phyloP scores from a whole-genome alignment of 2,329 filamentous ascomycete species.

The Gyromitra esculenta region DNA sequence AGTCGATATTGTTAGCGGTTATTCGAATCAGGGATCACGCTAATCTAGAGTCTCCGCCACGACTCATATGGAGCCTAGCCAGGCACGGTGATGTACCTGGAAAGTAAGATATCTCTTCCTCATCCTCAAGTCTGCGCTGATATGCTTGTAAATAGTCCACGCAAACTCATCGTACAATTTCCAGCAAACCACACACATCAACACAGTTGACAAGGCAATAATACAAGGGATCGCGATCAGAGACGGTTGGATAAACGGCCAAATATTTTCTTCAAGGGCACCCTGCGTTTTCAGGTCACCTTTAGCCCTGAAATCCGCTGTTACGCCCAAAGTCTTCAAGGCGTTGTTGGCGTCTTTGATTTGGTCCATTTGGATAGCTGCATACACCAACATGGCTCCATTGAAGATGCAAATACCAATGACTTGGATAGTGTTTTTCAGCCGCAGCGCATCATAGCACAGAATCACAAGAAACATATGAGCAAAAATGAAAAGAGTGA shows the following conservation, averaged over 20 bases:
- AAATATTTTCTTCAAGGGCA: slow-evolving; percentile 65
- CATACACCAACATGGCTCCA: slow-evolving; percentile 88
- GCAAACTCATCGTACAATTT: slow-evolving; percentile 98
- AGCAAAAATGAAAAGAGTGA: slow-evolving; percentile 96
- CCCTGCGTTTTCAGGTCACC: background rate
- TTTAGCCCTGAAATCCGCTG: background rate
- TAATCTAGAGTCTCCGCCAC: background rate
- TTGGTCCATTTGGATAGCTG: slow-evolving; percentile 90
- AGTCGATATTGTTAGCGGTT: slow-evolving; percentile 24
- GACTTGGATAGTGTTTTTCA: slow-evolving; percentile 98
- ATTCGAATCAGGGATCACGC: slow-evolving; percentile 3
- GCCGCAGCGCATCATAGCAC: slow-evolving; percentile 89
- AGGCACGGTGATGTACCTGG: slow-evolving; percentile 71
- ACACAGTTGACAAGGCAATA: slow-evolving; percentile 77
- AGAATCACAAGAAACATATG: slow-evolving; percentile 91
- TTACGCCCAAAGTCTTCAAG: slow-evolving; percentile 61
- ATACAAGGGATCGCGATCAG: slow-evolving; percentile 86
- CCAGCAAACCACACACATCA: slow-evolving; percentile 83
- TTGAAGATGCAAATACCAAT: slow-evolving; percentile 96
- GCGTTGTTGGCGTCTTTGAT: slow-evolving; percentile 74
- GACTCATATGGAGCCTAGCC: background rate
- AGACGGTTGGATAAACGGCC: slow-evolving; percentile 75
- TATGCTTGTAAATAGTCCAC: slow-evolving; percentile 99
- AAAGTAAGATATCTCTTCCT: slow-evolving; percentile 96
- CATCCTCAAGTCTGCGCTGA: slow-evolving; percentile 95